Conservation (phyloP, 768 basidiomycete genomes). For the Suillus subaureus region DNA sequence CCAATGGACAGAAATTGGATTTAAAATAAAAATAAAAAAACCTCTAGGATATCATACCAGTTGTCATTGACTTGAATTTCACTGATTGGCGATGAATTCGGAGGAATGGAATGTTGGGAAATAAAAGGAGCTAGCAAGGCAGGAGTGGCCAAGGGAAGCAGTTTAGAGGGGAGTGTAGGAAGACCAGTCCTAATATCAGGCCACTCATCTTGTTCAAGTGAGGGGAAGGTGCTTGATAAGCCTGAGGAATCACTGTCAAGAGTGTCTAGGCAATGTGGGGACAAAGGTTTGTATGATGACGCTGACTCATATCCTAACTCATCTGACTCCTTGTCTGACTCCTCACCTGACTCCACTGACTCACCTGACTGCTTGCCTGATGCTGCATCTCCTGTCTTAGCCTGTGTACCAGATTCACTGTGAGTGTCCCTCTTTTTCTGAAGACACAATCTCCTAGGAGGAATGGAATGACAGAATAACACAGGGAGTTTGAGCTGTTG, state of each 20-base stretch:
- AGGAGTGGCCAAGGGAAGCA: no score
- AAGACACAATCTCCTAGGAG: not conserved
- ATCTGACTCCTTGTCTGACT: no score
- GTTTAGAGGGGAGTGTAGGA: not conserved
- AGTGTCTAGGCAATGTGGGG: no score
- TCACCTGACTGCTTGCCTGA: not conserved
- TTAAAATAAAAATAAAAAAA: no score
- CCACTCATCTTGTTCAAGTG: not conserved
- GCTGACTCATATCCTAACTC: not conserved
- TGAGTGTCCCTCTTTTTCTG: not conserved
- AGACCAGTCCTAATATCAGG: not conserved
- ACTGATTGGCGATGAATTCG: not conserved
- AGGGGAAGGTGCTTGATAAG: not conserved
- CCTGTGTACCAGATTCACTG: not conserved
- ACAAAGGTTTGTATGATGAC: not conserved
- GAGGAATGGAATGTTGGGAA: not conserved
- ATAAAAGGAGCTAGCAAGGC: not conserved
- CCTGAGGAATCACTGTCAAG: no score
- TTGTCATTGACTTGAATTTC: not conserved
- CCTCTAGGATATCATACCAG: not conserved
- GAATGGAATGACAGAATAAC: not conserved
- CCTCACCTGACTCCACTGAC: no score
- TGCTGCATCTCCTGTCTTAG: not conserved
- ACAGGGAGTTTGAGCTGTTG: not conserved
- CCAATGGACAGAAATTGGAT: no score